Evolutionary conservation across 192 early-diverging fungal species (phyloP), one percentile per base, ranked within the genome.

Genomic region (Podila epicladia): DNA sequence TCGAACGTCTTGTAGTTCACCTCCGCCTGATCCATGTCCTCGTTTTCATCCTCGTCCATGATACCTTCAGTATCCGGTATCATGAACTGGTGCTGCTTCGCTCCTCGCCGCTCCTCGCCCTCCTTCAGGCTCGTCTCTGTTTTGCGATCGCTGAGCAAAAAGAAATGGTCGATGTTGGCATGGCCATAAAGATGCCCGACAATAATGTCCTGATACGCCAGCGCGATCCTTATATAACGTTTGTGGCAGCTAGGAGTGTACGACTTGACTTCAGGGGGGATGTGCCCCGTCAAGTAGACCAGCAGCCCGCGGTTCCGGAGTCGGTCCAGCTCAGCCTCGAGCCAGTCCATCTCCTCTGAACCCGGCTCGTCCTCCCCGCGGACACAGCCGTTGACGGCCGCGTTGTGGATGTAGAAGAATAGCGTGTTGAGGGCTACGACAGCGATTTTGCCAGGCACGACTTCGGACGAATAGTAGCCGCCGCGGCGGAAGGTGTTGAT

Each of bases 151-250:
- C 48, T 69, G 49, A 92, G 80, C 67, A 92, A 88, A 38, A 86
- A 84, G 77, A 88, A 92, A 48, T 88, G 85, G 65, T 95, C 92
- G 69, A 92, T 89, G 64, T 95, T 95, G 69, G 87, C 86, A 71
- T 95, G 93, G 6, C 93, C 93, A 67, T 85, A 95, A 55, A 92
- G 68, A 83, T 95, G 92, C 20, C 91, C 92, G 5, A 83, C 65
- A 62, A 92, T 88, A 5, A 90, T 70, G 48, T 89, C 88, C 32
- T 82, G 69, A 67, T 79, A 89, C 41, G 75, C 68, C 24, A 82
- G 55, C 26, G 87, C 69, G 26, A 89, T 69, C 51, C 59, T 64
- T 6, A 73, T 79, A 60, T 90, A 90, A 8, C 64, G 67, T 11
- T 61, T 70, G 59, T 77, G 77, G 20, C 89, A 90, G 15, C 69